Base-by-base conservation (phyloP, 768 basidiomycete species). In the Kwoniella botswanensis region DNA sequence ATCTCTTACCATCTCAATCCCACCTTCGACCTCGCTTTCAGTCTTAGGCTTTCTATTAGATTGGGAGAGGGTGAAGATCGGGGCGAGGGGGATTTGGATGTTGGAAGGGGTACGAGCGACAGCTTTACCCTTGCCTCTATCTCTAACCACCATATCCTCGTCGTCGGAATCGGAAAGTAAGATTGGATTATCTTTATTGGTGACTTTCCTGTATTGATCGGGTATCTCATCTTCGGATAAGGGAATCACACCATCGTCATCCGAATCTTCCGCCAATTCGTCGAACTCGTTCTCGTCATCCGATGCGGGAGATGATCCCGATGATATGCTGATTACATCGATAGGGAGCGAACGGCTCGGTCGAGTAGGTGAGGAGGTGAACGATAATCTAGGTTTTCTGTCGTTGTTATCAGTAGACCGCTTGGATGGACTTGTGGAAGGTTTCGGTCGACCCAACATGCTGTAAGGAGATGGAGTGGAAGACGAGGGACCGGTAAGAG, bases 141-240 rank as follows among this genome's bases (percentile, higher is more conserved):
- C 52, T 29, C 24, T 35, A 10, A 44, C 61, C 43, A 26, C 43
- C 24, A 54, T 41, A 54, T 61, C 67, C n/a, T 35, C 63, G 11
- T 61, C 67, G 22, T 73, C 71, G 26, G 72, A 73, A 50, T 75
- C 74, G 17, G 52, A 54, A 13, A 78, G 68, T 4, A 44, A 24
- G 64, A 66, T 65, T 0, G 77, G 74, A n/a, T 62, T 44, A 58
- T 72, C 63, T 18, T 57, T 59, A 35, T 78, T 78, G 43, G 71
- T 73, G 9, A 60, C 56, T 62, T 76, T 76, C 43, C 58, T 63
- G 21, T 66, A 66, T 7, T 74, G 70, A 2, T 35, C 22, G 1
- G 77, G 77, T 10, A 79, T 64, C 24, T 74, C 65, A 22, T 69
- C 72, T 18, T 11, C 21, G 5, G 75, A 52, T 0, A 54, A 59